These are phyloP conservation scores for Physaria fendleri DNA, from an alignment of 345 rosid species.

Conservation along the genomic window DNA sequence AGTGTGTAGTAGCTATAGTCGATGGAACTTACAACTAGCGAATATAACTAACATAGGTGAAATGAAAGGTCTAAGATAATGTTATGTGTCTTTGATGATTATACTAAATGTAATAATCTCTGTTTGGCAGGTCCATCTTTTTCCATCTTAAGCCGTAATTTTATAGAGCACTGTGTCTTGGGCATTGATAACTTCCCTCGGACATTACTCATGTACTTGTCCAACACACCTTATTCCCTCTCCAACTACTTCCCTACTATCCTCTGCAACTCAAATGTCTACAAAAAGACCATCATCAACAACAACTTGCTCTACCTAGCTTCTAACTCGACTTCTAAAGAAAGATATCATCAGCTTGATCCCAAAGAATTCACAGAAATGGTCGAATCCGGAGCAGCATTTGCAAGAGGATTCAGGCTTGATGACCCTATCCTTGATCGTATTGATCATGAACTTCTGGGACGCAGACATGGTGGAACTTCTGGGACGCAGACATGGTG, in stretches of 20 bases:
- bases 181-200: slow-evolving; percentile 92
- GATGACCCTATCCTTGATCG: slow-evolving; percentile 62
- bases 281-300: slow-evolving; percentile 60
- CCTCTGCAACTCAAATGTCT: slow-evolving; percentile 63
- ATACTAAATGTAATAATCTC: slow-evolving; percentile 1
- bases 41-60: background rate
- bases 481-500: slow-evolving; percentile 47
- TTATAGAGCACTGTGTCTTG: slow-evolving; percentile 68
- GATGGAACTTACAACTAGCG: background rate
- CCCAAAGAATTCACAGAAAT: slow-evolving; percentile 54
- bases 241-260: slow-evolving; percentile 75
- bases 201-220: slow-evolving; percentile 79
- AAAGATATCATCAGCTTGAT: slow-evolving; percentile 38
- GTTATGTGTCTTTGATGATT: background rate
- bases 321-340: slow-evolving; percentile 37
- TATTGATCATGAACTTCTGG: slow-evolving; percentile 66
- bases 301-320: slow-evolving; percentile 56
- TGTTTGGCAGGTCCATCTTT: slow-evolving; percentile 64
- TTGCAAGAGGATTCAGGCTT: slow-evolving; percentile 48
- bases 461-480: slow-evolving; percentile 47
- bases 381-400: slow-evolving; percentile 79
- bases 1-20: background rate
- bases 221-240: slow-evolving; percentile 70
- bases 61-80: background rate
- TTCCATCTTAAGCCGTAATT: slow-evolving; percentile 60